Evolutionary conservation across 257 asterid species (phyloP), one percentile per base, ranked within the genome.

Genomic region (Ajuga chamaepitys): DNA sequence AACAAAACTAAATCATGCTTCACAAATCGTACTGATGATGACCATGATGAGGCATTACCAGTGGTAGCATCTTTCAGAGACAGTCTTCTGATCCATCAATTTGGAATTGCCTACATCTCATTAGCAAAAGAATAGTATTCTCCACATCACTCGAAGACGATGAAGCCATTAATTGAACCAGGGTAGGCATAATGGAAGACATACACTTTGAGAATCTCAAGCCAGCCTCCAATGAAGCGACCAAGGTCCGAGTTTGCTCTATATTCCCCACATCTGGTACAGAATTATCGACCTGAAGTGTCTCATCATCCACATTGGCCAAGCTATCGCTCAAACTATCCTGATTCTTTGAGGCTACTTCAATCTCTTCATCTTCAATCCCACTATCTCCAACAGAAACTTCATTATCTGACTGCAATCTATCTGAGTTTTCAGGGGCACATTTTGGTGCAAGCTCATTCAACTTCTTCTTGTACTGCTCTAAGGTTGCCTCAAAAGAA

Each of bases 71-170:
- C 82, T 89, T 93, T 62, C 95, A 88, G 26, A 93, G 93, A 84
- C 95, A 84, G 67, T 86, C 87, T 79, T 89, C 97, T 44, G 97
- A 90, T 55, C 83, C 96, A 80, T 93, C 97, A 65, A 93, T 84
- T 69, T 86, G 96, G 74, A 93, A 93, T 66, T 93, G 99, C 62
- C 87, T 84, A 76, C 99, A 93, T 79, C 99, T 93, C 99, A 93
- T 93, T 70, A 93, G 86, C 76, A 93, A 74, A 57, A 88, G 90
- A 75, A 93, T 93, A 67, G 97, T 82, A 70, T 86, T 86, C 61
- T 93, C 99, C 73, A 89, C 99, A 63, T 93, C 97, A 55, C 79
- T 82, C 16, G 97, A 93, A 73, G 99, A 89, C 64, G 99, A 85
- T 24, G 99, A 93, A 64, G 99, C 97, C 99, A 93, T 87, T 78